Conservation (phyloP, 1,284 basidiomycete genomes). For the Gymnopus androsaceus region DNA sequence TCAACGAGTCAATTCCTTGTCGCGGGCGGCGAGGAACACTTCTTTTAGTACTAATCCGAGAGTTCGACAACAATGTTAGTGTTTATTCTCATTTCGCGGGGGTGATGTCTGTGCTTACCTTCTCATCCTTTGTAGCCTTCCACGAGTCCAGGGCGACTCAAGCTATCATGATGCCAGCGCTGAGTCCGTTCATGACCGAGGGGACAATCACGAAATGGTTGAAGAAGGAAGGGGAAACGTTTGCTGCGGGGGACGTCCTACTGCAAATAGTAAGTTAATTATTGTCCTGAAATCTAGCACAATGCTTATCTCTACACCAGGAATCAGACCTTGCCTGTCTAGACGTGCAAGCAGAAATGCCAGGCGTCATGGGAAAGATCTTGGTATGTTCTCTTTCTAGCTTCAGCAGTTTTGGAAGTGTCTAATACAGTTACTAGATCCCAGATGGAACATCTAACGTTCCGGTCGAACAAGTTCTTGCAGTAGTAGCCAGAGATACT, state of each 20-base stretch:
- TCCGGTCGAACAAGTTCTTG: slow-evolving; percentile 43
- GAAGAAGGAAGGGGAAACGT: slow-evolving; percentile 46
- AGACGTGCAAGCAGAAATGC: slow-evolving; percentile 40
- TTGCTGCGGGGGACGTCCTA: slow-evolving; percentile 41
- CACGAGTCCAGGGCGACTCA: slow-evolving; percentile 13
- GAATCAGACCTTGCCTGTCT: slow-evolving; percentile 36
- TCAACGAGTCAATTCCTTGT: slow-evolving; percentile 19
- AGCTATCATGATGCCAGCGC: slow-evolving; percentile 47
- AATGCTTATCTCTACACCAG: slow-evolving; percentile 20
- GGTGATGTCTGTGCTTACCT: slow-evolving; percentile 13
- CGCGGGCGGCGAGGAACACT: slow-evolving; percentile 21
- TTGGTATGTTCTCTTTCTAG: slow-evolving; percentile 25
- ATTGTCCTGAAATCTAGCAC: background rate
- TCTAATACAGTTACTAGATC: slow-evolving; percentile 27
- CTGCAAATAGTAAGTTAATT: slow-evolving; percentile 41
- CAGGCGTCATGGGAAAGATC: slow-evolving; percentile 43
- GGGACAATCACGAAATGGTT: slow-evolving; percentile 44
- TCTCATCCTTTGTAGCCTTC: slow-evolving; percentile 26
- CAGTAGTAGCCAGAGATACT: slow-evolving; percentile 35
- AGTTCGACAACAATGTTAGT: slow-evolving; percentile 24
- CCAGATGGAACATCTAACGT: slow-evolving; percentile 42
- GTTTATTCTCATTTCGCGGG: background rate
- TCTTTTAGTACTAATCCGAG: slow-evolving; percentile 10
- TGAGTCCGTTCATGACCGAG: slow-evolving; percentile 48
- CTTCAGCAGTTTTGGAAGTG: background rate